Base-by-base conservation (phyloP, 2,329 filamentous ascomycete genomes). In the Epichloe hybrida region DNA sequence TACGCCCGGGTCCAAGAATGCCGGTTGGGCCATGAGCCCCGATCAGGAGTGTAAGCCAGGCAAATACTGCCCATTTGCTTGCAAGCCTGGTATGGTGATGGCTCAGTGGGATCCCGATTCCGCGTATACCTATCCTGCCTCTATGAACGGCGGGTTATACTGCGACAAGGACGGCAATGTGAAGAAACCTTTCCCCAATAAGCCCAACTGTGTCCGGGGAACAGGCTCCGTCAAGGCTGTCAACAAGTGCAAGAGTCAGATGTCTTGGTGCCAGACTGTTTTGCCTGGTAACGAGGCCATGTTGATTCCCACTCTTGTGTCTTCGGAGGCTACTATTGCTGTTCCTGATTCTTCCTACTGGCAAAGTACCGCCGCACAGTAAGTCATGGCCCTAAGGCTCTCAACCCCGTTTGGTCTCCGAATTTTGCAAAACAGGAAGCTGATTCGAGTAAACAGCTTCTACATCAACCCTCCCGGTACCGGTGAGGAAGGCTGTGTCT, bases 201-300 rank as follows among this genome's bases (percentile, higher is more conserved):
- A 79, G 60, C 77, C 80, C 4, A 84, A 86, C 67, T 91, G 86
- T 65, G 77, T 84, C 47, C 71, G 80, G 40, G 86, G 85, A 44
- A 79, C 79, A 20, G 84, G 83, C 42, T 63, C 79, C 7, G 74
- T 90, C 50, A 70, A 73, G 51, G 85, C 76, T 37, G 71, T 80
- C 54, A 90, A 88, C 70, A 81, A 82, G 57, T 78, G 76, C 54
- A 75, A 77, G 43, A 69, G 71, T 37, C 61, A 74, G 13, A 76
- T 88, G 50, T 79, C 86, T 3, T 87, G 86, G 67, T 90, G 86
- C 66, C 86, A 90, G 67, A 90, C 86, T 4, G 83, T 88, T 13
- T 68, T 89, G 54, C 86, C 86, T 17, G 86, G 86, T 47, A 84
- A 88, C 59, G 86, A 90, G 69, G 83, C 83, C 54, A 90, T 90